phyloP scores from a whole-genome alignment of 2,329 filamentous ascomycete genomes.

The Epichloe baconii region DNA sequence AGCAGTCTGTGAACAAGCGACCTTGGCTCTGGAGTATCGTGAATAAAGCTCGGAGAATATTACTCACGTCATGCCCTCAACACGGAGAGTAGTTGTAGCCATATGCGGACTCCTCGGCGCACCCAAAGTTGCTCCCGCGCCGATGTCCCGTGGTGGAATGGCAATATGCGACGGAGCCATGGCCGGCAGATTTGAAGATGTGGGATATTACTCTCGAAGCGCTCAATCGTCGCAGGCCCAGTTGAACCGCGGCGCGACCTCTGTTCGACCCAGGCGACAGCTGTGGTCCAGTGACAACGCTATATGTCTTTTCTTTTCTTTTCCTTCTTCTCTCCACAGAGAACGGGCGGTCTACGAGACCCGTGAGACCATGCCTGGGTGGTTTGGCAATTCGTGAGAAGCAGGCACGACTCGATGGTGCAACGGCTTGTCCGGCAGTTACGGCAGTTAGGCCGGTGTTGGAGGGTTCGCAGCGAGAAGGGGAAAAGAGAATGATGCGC shows the following conservation, averaged over 20 bases:
- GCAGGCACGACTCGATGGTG: slow-evolving; percentile 5
- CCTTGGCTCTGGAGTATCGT: slow-evolving; percentile 15
- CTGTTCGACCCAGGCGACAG: neutral
- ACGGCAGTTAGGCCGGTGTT: neutral
- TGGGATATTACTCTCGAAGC: neutral
- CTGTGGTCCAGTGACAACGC: neutral
- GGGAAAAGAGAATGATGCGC: neutral
- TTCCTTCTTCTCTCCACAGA: neutral
- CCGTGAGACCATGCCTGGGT: neutral
- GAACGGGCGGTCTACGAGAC: neutral
- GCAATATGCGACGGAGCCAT: slow-evolving; percentile 41
- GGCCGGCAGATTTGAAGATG: neutral
- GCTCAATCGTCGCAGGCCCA: neutral
- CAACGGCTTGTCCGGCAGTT: neutral
- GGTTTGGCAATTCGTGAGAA: neutral
- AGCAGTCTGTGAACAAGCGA: slow-evolving; percentile 15
- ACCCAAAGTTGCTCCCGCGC: slow-evolving; percentile 10
- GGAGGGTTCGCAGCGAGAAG: neutral
- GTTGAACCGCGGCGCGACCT: neutral
- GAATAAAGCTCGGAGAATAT: neutral
- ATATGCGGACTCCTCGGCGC: slow-evolving; percentile 42
- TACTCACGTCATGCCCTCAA: slow-evolving; percentile 73
- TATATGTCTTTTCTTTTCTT: neutral
- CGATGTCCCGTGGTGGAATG: slow-evolving; percentile 29
- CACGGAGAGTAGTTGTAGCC: slow-evolving; percentile 80